These are phyloP conservation scores for Solanum acaule DNA, from an alignment of 257 asterid genomes.

Conservation along the genomic window DNA sequence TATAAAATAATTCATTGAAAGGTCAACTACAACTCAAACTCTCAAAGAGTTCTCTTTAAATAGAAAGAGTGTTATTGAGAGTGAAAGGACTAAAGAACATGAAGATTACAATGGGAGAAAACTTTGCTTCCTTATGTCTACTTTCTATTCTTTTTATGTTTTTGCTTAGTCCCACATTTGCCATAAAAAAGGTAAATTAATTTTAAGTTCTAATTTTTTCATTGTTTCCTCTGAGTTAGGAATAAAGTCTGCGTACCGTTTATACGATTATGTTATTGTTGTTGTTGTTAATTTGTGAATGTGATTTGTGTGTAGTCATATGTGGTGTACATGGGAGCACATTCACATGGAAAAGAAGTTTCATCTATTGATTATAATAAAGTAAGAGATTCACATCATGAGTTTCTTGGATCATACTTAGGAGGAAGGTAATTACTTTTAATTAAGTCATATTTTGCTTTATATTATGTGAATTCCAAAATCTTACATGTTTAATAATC, in stretches of 20 bases:
- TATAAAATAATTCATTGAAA: not conserved
- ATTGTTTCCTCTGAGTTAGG: not conserved
- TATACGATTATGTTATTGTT: not conserved
- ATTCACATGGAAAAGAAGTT: slow-evolving; percentile 48
- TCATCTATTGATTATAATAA: slow-evolving; percentile 43
- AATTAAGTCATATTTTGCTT: not conserved
- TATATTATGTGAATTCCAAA: not conserved
- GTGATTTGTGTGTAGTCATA: slow-evolving; percentile 35
- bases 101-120: slow-evolving; percentile 44
- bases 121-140: slow-evolving; percentile 26
- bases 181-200: slow-evolving; percentile 49
- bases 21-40: not conserved
- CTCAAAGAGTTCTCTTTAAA: not conserved
- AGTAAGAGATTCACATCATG: slow-evolving; percentile 57
- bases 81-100: not conserved
- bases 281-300: not conserved
- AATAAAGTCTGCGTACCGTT: not conserved
- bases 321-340: slow-evolving; percentile 93
- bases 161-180: slow-evolving; percentile 56
- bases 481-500: not conserved
- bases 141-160: slow-evolving; percentile 38
- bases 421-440: slow-evolving; percentile 59
- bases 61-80: not conserved
- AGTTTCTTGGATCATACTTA: slow-evolving; percentile 76
- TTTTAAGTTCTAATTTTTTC: not conserved